These are phyloP conservation scores for Skeletonema grethae DNA, from an alignment of 108 stramenopile species.

Conservation along the genomic window DNA sequence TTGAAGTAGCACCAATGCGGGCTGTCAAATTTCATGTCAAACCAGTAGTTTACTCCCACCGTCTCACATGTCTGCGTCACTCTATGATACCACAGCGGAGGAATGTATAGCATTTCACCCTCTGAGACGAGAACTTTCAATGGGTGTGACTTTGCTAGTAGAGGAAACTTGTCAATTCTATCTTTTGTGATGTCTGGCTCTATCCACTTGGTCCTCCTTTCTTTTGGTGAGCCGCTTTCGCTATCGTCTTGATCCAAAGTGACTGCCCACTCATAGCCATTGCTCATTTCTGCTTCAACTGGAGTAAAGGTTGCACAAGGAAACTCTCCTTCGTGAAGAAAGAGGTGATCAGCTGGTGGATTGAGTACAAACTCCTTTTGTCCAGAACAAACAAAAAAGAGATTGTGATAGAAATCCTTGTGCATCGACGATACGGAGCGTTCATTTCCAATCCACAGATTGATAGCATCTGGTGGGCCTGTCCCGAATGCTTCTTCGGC, in stretches of 20 bases:
- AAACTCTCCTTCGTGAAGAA: constrained; percentile 66
- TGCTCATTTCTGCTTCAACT: constrained; percentile 8
- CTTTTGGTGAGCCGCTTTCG: neutral
- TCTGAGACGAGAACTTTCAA: constrained; percentile 36
- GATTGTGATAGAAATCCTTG: constrained; percentile 96
- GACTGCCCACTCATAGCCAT: neutral
- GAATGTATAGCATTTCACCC: constrained; percentile 88
- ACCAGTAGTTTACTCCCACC: constrained; percentile 96
- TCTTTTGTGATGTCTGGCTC: constrained; percentile 51
- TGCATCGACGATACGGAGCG: constrained; percentile 89
- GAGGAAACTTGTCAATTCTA: constrained; percentile 16
- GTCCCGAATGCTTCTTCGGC: constrained; percentile 71
- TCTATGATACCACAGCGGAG: constrained; percentile 94
- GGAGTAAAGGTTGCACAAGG: constrained; percentile 46
- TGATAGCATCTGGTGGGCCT: constrained; percentile 88
- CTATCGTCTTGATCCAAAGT: constrained; percentile 19
- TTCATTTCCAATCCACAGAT: constrained; percentile 96
- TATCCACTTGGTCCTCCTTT: constrained; percentile 55
- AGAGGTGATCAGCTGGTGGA: constrained; percentile 86
- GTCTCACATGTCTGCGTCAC: constrained; percentile 93
- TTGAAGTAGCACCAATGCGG: constrained; percentile 80
- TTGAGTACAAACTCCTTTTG: constrained; percentile 91
- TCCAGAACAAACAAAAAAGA: constrained; percentile 90
- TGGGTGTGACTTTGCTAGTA: constrained; percentile 44
- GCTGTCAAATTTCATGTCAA: constrained; percentile 93